Conservation (phyloP, 106 monocot genomes). For the Triglochin maritima region DNA sequence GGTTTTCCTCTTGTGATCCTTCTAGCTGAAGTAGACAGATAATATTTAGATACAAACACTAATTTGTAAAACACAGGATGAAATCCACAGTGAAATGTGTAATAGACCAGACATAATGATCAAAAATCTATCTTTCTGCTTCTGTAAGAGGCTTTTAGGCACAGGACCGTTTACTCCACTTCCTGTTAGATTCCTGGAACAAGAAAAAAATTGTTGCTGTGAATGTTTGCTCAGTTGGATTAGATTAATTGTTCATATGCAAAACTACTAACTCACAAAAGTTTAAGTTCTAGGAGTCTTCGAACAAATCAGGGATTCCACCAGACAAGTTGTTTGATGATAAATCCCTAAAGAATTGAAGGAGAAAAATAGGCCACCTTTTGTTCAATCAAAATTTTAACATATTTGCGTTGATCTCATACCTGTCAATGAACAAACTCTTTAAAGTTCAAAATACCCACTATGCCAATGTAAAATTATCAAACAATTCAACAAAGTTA, state of each 20-base stretch:
- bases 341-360: background rate
- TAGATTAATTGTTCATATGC: background rate
- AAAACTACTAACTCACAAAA: background rate
- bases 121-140: background rate
- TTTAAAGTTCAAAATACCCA: background rate
- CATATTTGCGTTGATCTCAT: background rate
- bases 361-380: background rate
- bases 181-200: slow-evolving; percentile 1
- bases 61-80: background rate
- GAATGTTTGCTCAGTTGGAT: background rate
- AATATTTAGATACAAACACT: background rate
- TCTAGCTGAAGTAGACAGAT: background rate
- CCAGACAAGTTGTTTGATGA: background rate
- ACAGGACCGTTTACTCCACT: background rate
- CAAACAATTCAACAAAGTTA: background rate
- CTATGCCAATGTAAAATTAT: no score
- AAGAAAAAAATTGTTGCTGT: background rate
- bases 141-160: no score
- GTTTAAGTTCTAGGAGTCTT: background rate
- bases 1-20: background rate
- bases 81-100: background rate
- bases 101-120: background rate
- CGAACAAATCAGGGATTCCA: background rate
- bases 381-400: background rate
- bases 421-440: background rate